Percentiles rank a stretch among this genome's conserved stretches.
phyloP scores from a whole-genome alignment of 495 filamentous ascomycete genomes.

The Neurospora hispaniola region DNA sequence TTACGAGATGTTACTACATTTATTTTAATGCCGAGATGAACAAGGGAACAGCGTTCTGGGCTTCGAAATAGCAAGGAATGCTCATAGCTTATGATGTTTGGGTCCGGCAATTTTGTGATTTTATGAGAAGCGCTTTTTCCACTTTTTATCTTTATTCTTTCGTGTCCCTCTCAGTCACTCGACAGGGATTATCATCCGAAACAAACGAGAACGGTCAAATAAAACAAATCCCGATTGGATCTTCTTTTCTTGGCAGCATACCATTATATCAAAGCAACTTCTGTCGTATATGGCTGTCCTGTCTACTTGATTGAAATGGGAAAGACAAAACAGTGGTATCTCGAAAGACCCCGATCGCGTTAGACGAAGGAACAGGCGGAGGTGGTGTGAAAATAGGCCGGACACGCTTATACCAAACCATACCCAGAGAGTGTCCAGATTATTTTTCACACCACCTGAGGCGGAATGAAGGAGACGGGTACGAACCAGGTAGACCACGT shows the following conservation, averaged over 20 bases:
- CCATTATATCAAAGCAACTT: neutral
- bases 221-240: neutral
- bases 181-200: neutral
- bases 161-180: neutral
- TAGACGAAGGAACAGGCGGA: neutral
- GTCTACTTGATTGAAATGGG: neutral
- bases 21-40: neutral
- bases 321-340: neutral
- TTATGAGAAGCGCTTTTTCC: neutral
- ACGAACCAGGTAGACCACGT: neutral
- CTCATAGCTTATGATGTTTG: neutral
- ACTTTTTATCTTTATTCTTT: neutral
- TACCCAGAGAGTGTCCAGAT: no score
- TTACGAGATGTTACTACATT: neutral
- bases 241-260: neutral
- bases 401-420: no score
- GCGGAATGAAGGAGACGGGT: neutral
- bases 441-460: no score
- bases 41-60: conserved; percentile 8
- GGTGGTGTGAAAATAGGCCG: no score
- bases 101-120: neutral
- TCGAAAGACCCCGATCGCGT: neutral
- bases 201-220: neutral
- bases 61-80: neutral
- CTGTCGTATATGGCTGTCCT: neutral